Evolutionary conservation across 1,284 basidiomycete genomes (phyloP), one percentile per base, ranked within the genome.

Genomic region (Ceratobasidium papillatum): DNA sequence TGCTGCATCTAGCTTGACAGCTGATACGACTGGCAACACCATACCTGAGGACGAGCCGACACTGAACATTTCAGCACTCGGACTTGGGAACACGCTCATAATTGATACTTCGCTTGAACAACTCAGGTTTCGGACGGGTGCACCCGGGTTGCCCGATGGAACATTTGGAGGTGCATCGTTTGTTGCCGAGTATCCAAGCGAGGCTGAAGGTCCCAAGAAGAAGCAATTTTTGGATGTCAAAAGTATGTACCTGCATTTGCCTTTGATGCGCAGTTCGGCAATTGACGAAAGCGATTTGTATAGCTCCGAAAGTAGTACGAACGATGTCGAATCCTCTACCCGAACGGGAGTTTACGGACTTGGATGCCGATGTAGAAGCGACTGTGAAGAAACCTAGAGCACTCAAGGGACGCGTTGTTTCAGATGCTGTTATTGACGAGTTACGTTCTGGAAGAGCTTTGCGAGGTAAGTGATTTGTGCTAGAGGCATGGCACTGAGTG

Each of bases 41-140:
- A 22, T 38, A 8, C 66, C 43, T 4, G 66, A 69, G 25, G 66
- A 69, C 52, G 66, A 69, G 32, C 66, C 51, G 7, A 69, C 66
- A 14, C 43, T 69, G 9, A 69, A 69, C 27, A 58, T 69, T 41
- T 51, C 66, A 4, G 51, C 52, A 2, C 66, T 69, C 27, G 66
- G 66, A 17, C 54, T 58, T 22, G 51, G 52, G 25, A 58, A 69
- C 27, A 58, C 52, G 3, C 54, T 69, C 12, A 25, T 69, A 7
- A 36, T 69, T n/a, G 66, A 69, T 38, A 69, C 38, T 14, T 69
- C 66, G 34, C 66, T 69, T 17, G 66, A 69, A 2, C 66, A 69
- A 22, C 27, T 69, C 7, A 69, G n/a, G 38, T 14, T 38, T 19
- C 52, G 30, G 49, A 17, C 22, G 4, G 43, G 52, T 3, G 66